These are phyloP conservation scores for Diplosphaera chodatii DNA, from an alignment of 139 green algal species.

Conservation along the genomic window DNA sequence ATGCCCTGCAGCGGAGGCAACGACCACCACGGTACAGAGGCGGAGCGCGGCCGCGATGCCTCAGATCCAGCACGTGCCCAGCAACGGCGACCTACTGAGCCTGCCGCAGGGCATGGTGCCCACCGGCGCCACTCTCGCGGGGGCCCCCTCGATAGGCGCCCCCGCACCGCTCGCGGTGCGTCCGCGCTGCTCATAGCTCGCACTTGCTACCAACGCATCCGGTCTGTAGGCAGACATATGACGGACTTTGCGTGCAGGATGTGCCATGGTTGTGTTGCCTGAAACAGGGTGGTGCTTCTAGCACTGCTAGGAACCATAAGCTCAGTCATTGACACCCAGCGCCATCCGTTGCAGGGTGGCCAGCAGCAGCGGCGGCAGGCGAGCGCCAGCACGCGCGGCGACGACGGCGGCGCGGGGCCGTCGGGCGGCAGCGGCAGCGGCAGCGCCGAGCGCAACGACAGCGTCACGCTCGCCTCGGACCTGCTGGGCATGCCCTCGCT, in stretches of 20 bases:
- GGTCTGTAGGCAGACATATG: too few relatives aligned
- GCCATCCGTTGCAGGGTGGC: background rate
- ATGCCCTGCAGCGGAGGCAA: background rate
- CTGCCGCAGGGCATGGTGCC: background rate
- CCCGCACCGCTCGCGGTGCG: background rate
- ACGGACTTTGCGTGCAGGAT: too few relatives aligned
- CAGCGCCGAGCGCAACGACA: background rate
- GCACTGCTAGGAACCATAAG: too few relatives aligned
- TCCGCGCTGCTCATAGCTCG: too few relatives aligned
- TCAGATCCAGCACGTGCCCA: background rate
- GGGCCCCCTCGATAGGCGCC: background rate
- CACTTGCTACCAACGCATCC: too few relatives aligned
- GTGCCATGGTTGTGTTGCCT: too few relatives aligned
- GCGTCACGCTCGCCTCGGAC: conserved; percentile 3
- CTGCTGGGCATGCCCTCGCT: conserved; percentile 8
- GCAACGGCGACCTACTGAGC: background rate
- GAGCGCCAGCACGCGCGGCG: background rate
- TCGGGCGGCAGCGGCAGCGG: background rate
- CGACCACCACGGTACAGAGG: background rate
- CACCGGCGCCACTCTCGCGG: background rate
- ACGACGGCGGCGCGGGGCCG: background rate
- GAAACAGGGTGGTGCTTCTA: too few relatives aligned
- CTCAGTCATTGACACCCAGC: too few relatives aligned
- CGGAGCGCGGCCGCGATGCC: background rate
- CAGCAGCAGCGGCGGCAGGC: background rate